Percentiles rank a stretch among this genome's conserved stretches.
Conservation (phyloP, 768 basidiomycete genomes). For the Calocera cornea region DNA sequence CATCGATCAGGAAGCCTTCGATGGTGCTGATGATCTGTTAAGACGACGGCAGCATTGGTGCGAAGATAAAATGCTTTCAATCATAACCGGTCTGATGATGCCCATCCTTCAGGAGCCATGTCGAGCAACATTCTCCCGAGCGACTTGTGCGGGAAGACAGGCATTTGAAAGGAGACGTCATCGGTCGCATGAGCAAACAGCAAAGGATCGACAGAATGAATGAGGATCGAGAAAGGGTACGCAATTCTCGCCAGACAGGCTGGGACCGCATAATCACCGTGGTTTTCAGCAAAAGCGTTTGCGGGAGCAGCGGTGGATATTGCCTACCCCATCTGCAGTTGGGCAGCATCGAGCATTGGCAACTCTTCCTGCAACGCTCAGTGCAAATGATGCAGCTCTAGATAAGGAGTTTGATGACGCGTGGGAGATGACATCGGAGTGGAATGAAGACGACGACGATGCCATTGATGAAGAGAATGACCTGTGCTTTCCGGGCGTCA, state of each 20-base stretch:
- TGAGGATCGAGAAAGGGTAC: constrained; percentile 68
- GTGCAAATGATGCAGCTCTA: constrained; percentile 41
- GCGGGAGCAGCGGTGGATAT: constrained; percentile 69
- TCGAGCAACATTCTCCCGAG: constrained; percentile 8
- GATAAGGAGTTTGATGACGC: constrained; percentile 83
- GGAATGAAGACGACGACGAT: constrained; percentile 81
- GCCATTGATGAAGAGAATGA: constrained; percentile 56
- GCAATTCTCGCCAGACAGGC: constrained; percentile 9
- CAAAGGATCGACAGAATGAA: constrained; percentile 79
- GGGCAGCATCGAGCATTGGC: not conserved
- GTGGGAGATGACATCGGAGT: constrained; percentile 81
- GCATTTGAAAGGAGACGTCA: constrained; percentile 15
- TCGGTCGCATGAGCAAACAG: constrained; percentile 35
- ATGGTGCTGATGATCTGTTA: not conserved
- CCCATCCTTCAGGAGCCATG: constrained; percentile 1
- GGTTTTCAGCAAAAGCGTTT: constrained; percentile 56
- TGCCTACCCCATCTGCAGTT: constrained; percentile 20
- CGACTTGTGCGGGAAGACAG: constrained; percentile 14
- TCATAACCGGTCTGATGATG: no score
- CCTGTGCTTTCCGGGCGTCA: constrained; percentile 43
- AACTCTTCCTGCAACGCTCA: not conserved
- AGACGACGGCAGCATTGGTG: not conserved
- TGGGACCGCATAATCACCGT: not conserved
- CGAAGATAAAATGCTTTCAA: no score
- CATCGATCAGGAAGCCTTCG: constrained; percentile 8